Evolutionary conservation across 192 early-diverging fungal species (phyloP).

Genomic region (Dispira simplex): DNA sequence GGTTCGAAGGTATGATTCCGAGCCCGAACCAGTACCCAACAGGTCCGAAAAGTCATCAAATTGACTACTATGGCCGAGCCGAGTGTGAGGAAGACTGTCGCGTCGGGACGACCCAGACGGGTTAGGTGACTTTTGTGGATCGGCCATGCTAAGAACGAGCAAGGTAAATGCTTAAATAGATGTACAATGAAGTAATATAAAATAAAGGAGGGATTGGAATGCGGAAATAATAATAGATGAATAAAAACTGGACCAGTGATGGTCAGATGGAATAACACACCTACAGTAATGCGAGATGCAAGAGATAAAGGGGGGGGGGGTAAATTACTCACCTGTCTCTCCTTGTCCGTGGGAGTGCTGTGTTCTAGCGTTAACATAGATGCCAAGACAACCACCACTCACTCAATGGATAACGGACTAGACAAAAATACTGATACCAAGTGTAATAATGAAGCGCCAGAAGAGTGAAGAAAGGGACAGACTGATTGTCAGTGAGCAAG

Average conservation of each 20-base stretch:
- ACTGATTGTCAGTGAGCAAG: too few species aligned
- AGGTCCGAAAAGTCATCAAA: slow-evolving; percentile 16
- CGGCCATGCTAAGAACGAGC: not conserved
- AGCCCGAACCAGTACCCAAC: slow-evolving; percentile 12
- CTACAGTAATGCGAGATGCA: too few species aligned
- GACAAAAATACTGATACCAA: too few species aligned
- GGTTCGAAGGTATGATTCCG: not conserved
- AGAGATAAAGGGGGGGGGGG: too few species aligned
- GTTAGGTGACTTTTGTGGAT: not conserved
- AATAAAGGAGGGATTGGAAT: not conserved
- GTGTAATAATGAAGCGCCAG: too few species aligned
- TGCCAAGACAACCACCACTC: too few species aligned
- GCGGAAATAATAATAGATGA: not conserved
- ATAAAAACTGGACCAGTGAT: not conserved
- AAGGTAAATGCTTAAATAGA: not conserved
- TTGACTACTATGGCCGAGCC: slow-evolving; percentile 7
- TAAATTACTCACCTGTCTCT: too few species aligned
- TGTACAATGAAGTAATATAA: not conserved
- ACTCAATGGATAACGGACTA: too few species aligned
- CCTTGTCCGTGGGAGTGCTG: too few species aligned
- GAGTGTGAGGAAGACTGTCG: not conserved
- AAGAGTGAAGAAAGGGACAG: too few species aligned
- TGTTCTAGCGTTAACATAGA: too few species aligned
- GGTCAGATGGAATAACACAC: too few species aligned
- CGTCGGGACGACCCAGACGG: not conserved